These are phyloP conservation scores for Ascochyta koolunga DNA, from an alignment of 2,329 filamentous ascomycete species.

Conservation along the genomic window DNA sequence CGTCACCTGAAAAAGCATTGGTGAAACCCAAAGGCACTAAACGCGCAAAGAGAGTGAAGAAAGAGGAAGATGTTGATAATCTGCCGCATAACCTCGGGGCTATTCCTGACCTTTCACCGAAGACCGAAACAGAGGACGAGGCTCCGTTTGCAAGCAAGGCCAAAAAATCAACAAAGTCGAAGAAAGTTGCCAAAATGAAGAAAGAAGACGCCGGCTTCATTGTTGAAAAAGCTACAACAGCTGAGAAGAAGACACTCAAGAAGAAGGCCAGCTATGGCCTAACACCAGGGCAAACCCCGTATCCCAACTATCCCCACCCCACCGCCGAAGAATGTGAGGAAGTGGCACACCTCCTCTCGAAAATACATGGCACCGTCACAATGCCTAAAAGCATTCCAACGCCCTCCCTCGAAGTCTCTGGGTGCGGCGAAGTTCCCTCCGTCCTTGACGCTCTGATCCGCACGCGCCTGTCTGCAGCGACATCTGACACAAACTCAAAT, in stretches of 20 bases:
- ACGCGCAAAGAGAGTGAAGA: conserved; percentile 42
- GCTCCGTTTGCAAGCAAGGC: conserved; percentile 19
- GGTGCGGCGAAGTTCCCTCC: conserved; percentile 70
- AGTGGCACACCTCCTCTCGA: conserved; percentile 69
- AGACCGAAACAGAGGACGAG: conserved; percentile 14
- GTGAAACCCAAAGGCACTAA: conserved; percentile 42
- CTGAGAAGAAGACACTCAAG: conserved; percentile 41
- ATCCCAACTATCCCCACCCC: conserved; percentile 69
- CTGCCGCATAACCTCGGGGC: conserved; percentile 63
- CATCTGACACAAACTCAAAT: conserved; percentile 65
- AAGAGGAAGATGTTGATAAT: conserved; percentile 53
- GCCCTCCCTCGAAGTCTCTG: conserved; percentile 73
- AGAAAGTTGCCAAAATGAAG: conserved; percentile 22
- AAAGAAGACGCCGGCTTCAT: conserved; percentile 31
- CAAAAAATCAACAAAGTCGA: conserved; percentile 28
- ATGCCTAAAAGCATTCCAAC: conserved; percentile 71
- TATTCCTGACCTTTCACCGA: conserved; percentile 21
- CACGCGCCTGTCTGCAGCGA: conserved; percentile 67
- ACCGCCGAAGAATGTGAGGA: conserved; percentile 72
- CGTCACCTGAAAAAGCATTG: conserved; percentile 10
- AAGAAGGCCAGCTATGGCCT: conserved; percentile 51
- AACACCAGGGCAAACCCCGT: conserved; percentile 64
- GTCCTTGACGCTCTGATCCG: conserved; percentile 69
- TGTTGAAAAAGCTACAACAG: conserved; percentile 33
- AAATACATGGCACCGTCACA: conserved; percentile 68